A percentile compares a stretch with the other conserved stretches of the same genome.
phyloP scores from a whole-genome alignment of 2,329 filamentous ascomycete species.

The Verticillium zaregamsianum region DNA sequence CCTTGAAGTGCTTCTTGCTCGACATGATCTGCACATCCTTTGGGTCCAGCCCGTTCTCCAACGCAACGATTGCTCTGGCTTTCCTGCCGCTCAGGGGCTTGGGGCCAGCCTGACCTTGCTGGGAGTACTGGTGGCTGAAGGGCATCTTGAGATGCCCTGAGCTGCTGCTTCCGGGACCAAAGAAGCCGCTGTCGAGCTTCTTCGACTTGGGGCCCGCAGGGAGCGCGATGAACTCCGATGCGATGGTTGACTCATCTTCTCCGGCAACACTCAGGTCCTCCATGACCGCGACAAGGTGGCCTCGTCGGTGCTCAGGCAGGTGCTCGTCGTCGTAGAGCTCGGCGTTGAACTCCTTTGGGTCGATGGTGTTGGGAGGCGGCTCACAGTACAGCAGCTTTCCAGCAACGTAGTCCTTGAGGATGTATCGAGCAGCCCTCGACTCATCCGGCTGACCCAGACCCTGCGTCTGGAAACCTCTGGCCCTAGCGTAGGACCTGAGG shows the following conservation, averaged over 20 bases:
- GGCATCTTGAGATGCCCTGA: conserved; percentile 70
- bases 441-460: conserved; percentile 91
- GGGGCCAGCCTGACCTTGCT: conserved; percentile 59
- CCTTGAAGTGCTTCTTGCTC: conserved; percentile 94
- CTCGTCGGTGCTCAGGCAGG: conserved; percentile 75
- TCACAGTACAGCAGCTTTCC: conserved; percentile 92
- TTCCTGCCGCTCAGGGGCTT: conserved; percentile 82
- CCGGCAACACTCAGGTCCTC: conserved; percentile 39
- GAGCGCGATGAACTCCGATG: conserved; percentile 45
- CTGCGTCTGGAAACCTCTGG: conserved; percentile 84
- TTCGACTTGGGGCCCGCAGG: conserved; percentile 69
- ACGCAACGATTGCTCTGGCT: conserved; percentile 70
- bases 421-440: conserved; percentile 80
- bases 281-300: conserved; percentile 51
- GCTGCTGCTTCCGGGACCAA: conserved; percentile 56
- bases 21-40: conserved; percentile 63
- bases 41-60: conserved; percentile 82
- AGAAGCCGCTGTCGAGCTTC: conserved; percentile 85
- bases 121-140: conserved; percentile 84
- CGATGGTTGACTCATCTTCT: conserved; percentile 25
- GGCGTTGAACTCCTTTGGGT: conserved; percentile 75
- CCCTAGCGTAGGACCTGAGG: conserved; percentile 78
- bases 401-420: conserved; percentile 96
- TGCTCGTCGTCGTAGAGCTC: conserved; percentile 83
- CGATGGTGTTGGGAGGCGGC: conserved; percentile 72